Evolutionary conservation across 495 filamentous ascomycete genomes (phyloP), one percentile per base, ranked within the genome.

Genomic region (Evansstolkia leycettana): DNA sequence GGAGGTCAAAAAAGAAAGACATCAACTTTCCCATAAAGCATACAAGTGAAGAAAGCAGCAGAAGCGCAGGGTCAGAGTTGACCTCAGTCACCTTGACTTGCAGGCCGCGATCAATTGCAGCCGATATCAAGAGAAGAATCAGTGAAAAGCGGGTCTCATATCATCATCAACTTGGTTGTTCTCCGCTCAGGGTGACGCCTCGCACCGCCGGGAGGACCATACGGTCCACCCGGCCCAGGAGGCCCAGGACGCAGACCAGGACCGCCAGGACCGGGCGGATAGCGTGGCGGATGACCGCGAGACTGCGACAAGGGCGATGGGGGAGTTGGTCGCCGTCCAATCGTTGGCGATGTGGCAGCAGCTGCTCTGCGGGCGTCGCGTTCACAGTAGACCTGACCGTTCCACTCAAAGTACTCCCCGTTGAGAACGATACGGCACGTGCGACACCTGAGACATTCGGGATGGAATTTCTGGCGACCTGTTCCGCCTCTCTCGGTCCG

Each of bases 101-200:
- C n/a, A n/a, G n/a, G n/a, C n/a, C n/a, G n/a, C n/a, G n/a, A n/a
- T n/a, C n/a, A n/a, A n/a, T n/a, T n/a, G n/a, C n/a, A n/a, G n/a
- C n/a, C n/a, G n/a, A n/a, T n/a, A n/a, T n/a, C n/a, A n/a, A n/a
- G n/a, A n/a, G n/a, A n/a, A n/a, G n/a, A n/a, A n/a, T n/a, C n/a
- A n/a, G n/a, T n/a, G n/a, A n/a, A n/a, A n/a, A n/a, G n/a, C 20
- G 20, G 20, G 4, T 23, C 34, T 70, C 60, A 82, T 75, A 88
- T 82, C 80, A 90, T 90, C 68, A 89, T 89, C 47, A 94, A 54
- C 58, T 73, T 72, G 38, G 86, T 94, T 50, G 79, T 89, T 40
- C 86, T 64, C 53, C 87, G 77, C 64, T 90, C 82, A 4, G 70
- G 67, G 51, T 70, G 70, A 12, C 68, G 72, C 50, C 53, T 60